A percentile compares a stretch with the other conserved stretches of the same genome.
These are phyloP conservation scores for Juglanconis oblonga DNA, from an alignment of 2,329 filamentous ascomycete genomes.

Conservation along the genomic window DNA sequence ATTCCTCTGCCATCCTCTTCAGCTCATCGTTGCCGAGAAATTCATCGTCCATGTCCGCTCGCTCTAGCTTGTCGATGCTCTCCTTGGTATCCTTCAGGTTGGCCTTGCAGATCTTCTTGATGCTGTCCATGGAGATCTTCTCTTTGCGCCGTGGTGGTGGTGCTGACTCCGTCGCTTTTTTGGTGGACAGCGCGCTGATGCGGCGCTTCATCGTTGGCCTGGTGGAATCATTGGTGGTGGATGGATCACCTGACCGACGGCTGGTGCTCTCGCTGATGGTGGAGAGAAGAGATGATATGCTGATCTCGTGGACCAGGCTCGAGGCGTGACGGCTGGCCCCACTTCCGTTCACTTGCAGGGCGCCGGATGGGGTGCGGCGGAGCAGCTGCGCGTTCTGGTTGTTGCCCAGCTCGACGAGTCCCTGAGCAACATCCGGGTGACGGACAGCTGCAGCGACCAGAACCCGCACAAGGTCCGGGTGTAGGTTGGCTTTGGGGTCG, in stretches of 20 bases:
- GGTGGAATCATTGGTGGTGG: not conserved
- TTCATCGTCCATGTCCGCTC: conserved; percentile 9
- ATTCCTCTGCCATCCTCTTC: conserved; percentile 9
- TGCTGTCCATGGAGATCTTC: conserved; percentile 10
- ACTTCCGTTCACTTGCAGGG: not conserved
- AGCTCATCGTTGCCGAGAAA: conserved; percentile 5
- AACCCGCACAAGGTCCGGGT: conserved; percentile 10
- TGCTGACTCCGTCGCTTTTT: not conserved
- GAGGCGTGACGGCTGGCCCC: not conserved
- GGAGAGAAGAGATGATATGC: conserved; percentile 9
- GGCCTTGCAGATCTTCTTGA: conserved; percentile 12
- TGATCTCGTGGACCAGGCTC: conserved; percentile 6
- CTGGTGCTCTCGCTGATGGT: conserved; percentile 10
- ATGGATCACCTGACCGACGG: not conserved
- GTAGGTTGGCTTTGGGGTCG: conserved; percentile 7
- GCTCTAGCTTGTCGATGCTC: conserved; percentile 14
- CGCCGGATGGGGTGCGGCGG: not conserved
- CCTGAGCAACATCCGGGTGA: conserved; percentile 10
- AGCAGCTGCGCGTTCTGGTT: not conserved
- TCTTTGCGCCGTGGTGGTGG: conserved; percentile 11
- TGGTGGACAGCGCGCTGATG: conserved; percentile 6
- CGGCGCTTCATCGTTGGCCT: conserved; percentile 9
- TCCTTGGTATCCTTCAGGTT: conserved; percentile 11
- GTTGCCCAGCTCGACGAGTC: conserved; percentile 5
- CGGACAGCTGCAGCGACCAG: conserved; percentile 8